These are phyloP conservation scores for Pyrenochaeta sp. DNA, from an alignment of 2,329 filamentous ascomycete species.

Conservation along the genomic window DNA sequence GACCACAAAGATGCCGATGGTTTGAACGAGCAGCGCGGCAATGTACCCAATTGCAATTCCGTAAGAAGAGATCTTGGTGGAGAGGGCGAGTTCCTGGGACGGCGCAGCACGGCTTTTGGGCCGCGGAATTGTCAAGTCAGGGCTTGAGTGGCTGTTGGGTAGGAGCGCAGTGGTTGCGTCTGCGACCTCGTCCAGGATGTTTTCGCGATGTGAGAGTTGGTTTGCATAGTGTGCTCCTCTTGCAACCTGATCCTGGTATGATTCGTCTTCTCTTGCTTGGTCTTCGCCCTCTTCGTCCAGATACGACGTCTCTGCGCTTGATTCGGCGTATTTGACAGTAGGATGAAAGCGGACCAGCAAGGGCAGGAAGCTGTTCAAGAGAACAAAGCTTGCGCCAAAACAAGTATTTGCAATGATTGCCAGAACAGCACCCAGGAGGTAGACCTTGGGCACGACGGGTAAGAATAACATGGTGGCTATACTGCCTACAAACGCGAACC, in stretches of 20 bases:
- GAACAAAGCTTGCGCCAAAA: conserved; percentile 92
- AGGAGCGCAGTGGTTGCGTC: conserved; percentile 51
- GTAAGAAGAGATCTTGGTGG: conserved; percentile 88
- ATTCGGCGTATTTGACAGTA: conserved; percentile 51
- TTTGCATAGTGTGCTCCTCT: conserved; percentile 39
- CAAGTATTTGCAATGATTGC: conserved; percentile 93
- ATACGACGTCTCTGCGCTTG: conserved; percentile 26
- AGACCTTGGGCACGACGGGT: conserved; percentile 76
- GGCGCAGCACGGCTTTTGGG: conserved; percentile 41
- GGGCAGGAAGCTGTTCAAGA: conserved; percentile 94
- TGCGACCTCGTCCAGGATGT: conserved; percentile 34
- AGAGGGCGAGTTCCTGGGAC: conserved; percentile 79
- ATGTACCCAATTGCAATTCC: conserved; percentile 95
- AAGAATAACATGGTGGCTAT: conserved; percentile 89
- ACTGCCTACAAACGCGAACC: conserved; percentile 85
- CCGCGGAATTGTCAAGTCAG: conserved; percentile 42
- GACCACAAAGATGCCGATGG: conserved; percentile 79
- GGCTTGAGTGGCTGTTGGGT: conserved; percentile 28
- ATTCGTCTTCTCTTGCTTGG: conserved; percentile 16
- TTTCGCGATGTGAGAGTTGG: conserved; percentile 34
- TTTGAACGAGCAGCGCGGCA: conserved; percentile 84
- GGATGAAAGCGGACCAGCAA: conserved; percentile 90
- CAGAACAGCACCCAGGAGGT: conserved; percentile 81
- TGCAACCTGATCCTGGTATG: conserved; percentile 25
- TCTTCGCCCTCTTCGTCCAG: conserved; percentile 28